Evolutionary conservation across 2,329 filamentous ascomycete genomes (phyloP), one percentile per base, ranked within the genome.

Genomic region (Pleurostoma richardsiae): DNA sequence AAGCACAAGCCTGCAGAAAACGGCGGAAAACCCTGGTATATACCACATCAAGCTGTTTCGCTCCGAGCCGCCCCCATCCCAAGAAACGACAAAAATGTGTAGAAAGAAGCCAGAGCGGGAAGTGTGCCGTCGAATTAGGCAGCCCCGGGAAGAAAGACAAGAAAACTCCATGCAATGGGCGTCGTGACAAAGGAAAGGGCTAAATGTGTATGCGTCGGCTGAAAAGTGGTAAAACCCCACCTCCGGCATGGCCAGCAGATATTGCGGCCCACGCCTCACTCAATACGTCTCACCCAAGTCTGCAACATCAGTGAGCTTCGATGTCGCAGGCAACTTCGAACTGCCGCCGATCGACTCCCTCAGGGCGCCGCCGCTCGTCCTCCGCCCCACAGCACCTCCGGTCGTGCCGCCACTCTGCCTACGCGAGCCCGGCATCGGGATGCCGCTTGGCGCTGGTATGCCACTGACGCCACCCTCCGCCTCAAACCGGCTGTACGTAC

Each of bases 211-310:
- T 19, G 19, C 19, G 19, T 19, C 19, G 19, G 19, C 19, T 19
- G 19, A 19, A 19, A 19, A 19, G 19, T 19, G 19, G 19, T 19
- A 19, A 19, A 19, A 19, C 19, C 19, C 19, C 19, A 19, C 19
- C 19, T 19, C 19, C 19, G 19, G 19, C 19, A 19, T 19, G 19
- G 19, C 19, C 19, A 19, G 19, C 19, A 19, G 19, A 19, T 19
- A 19, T 19, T 19, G 19, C 19, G 19, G 19, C 19, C 19, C 19
- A 19, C 19, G 19, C 33, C 31, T 44, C 41, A 40, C 50, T 65
- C 60, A 79, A 52, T 78, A 80, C 6, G 76, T 79, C 67, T 80
- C 76, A 46, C 76, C 76, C 49, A 78, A 59, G 50, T 79, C 76
- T 49, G 67, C 19, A n/a, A 36, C 33, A 36, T 36, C 33, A 8